These are phyloP conservation scores for Agrocybe pediades DNA, from an alignment of 768 basidiomycete species.

Conservation along the genomic window DNA sequence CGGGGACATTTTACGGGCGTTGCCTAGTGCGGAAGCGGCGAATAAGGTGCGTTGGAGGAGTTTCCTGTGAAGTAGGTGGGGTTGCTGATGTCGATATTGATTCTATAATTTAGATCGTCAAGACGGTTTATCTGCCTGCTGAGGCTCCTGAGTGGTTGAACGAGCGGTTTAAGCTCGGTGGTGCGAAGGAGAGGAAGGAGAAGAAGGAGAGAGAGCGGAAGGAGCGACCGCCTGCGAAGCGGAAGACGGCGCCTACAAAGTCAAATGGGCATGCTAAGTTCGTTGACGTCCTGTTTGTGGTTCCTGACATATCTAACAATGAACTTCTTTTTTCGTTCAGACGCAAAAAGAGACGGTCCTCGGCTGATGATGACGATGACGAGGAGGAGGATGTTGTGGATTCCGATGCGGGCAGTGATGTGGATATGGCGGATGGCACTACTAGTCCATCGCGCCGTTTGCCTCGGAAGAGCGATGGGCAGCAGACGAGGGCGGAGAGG, in stretches of 20 bases:
- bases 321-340: constrained; percentile 26
- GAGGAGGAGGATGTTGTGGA: constrained; percentile 23
- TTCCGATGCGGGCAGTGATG: constrained; percentile 36
- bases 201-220: constrained; percentile 42
- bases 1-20: constrained; percentile 73
- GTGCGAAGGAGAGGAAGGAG: constrained; percentile 40
- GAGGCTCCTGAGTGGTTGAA: constrained; percentile 59
- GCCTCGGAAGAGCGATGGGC: constrained; percentile 25
- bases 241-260: constrained; percentile 49
- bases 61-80: too few relatives aligned
- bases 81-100: neutral
- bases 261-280: constrained; percentile 54
- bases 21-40: constrained; percentile 66
- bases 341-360: constrained; percentile 35
- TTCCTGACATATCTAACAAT: constrained; percentile 6
- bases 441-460: constrained; percentile 12
- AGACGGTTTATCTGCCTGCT: constrained; percentile 68
- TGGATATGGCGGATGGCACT: constrained; percentile 34
- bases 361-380: constrained; percentile 40
- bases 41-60: constrained; percentile 60
- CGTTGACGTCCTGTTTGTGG: constrained; percentile 11
- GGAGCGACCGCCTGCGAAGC: constrained; percentile 42
- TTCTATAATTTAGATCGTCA: constrained; percentile 51
- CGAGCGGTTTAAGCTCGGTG: constrained; percentile 42
- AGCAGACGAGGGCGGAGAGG: constrained; percentile 21